Base-by-base conservation (phyloP, 1,284 basidiomycete species). In the Cutaneotrichosporon sp. region DNA sequence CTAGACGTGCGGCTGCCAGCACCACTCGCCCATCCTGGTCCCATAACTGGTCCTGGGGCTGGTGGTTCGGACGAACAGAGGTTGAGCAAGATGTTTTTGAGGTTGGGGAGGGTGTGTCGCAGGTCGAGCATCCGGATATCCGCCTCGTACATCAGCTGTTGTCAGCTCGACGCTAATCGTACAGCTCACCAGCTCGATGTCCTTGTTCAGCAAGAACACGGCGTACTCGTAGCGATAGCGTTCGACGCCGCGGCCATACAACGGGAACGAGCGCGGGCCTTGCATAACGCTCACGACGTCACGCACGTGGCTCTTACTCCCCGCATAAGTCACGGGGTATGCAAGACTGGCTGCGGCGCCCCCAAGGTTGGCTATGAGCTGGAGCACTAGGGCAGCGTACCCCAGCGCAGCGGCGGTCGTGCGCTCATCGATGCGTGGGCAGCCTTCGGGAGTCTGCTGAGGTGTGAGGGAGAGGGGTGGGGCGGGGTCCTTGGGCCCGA, bases 151-250 rank as follows among this genome's bases (percentile, higher is more conserved):
- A 96, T 96, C 62, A 97, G 86, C 92, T 97, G 68, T 6, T 5
- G 66, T 63, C 22, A 64, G 63, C 56, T 60, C 3, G 5, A 13
- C 55, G 65, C 31, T 58, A 53, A 8, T 61, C 32, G 60, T 51
- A 9, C 59, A 14, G 74, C 86, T 71, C 71, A 94, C 92, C 85
- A 93, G 84, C 82, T 99, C 96, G 69, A 99, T 93, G 77, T 99
- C 85, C 82, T 99, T 99, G 83, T 99, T 99, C 46, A 99, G 83
- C 56, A 99, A 81, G 77, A 97, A 99, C 5, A 98, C 94, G 10
- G 89, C 97, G 81, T 99, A 99, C 77, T 99, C 96, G 78, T 97
- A 99, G 32, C 97, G 86, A 80, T 98, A 98, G 49, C 89, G 88
- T 77, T 99, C 97, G 62, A 97, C 93, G 11, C 94, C 93, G 79